phyloP scores from a whole-genome alignment of 441 rosid species.

The Populus trichocarpa region DNA sequence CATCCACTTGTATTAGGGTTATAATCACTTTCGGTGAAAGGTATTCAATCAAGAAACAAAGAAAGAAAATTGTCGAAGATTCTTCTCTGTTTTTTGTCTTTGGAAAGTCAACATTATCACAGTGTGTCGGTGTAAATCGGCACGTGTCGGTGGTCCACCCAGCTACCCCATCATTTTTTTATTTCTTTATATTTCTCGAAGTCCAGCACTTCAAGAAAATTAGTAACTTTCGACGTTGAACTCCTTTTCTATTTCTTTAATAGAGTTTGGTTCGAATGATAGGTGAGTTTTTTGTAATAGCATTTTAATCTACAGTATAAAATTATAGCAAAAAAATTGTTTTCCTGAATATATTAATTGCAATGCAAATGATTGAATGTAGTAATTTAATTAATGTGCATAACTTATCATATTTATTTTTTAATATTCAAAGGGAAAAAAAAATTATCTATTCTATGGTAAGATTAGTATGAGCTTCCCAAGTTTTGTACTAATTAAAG shows the following conservation, averaged over 20 bases:
- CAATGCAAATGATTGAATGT: no score
- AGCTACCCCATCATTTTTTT: neutral
- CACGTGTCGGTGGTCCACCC: constrained; percentile 59
- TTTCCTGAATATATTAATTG: no score
- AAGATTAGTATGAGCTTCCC: neutral
- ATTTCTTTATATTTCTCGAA: neutral
- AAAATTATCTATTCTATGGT: neutral
- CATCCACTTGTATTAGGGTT: neutral
- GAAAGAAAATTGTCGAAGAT: neutral
- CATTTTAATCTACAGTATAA: no score
- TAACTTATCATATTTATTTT: no score
- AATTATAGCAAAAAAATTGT: no score
- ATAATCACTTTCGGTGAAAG: neutral
- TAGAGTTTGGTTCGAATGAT: no score
- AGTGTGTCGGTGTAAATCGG: constrained; percentile 60
- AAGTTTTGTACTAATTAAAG: neutral
- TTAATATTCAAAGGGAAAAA: no score
- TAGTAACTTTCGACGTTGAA: neutral
- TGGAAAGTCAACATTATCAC: constrained; percentile 37
- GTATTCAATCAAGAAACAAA: neutral
- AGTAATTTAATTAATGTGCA: no score
- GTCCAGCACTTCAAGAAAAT: neutral
- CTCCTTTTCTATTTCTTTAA: neutral
- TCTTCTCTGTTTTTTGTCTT: neutral
- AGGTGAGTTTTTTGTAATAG: no score